Evolutionary conservation across 768 basidiomycete genomes (phyloP), one percentile per base, ranked within the genome.

Genomic region (Mycena floridula): DNA sequence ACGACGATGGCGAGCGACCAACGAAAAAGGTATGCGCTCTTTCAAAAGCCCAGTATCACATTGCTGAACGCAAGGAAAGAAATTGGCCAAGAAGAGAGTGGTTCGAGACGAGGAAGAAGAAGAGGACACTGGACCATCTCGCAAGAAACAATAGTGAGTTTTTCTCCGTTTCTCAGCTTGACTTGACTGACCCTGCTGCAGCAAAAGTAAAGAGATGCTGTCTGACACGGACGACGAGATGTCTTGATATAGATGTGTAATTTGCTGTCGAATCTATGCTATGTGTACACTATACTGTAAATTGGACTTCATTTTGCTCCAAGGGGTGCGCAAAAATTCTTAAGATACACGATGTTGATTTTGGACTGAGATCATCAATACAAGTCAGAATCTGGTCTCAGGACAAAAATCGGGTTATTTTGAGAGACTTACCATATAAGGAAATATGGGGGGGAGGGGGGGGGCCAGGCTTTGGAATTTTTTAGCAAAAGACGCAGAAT

Each of bases 181-280:
- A 4, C 9, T 39, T 25, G 8, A 16, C 9, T 42, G 24, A 43
- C 35, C 15, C n/a, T 20, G 12, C 30, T 46, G 11, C 49, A 93
- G 91, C 58, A 94, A 93, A 73, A 92, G 88, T 57, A 91, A 89
- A 63, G 91, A 83, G 54, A 76, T 81, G 61, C 78, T 95, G 40
- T 85, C 85, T 6, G 89, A 93, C 59, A 89, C 89, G 2, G 91
- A 93, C 58, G 90, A 89, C 23, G 86, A 87, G 42, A 84, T 83
- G 81, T 68, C 75, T 58, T 84, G 67, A 71, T 50, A 35, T 18
- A 44, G 23, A 38, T 28, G 45, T 35, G 32, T 3, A 35, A 35
- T 18, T 35, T 35, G 32, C 32, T 35, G 18, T 35, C 32, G 32
- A n/a, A n/a, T n/a, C n/a, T n/a, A n/a, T n/a, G n/a, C n/a, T n/a